These are phyloP conservation scores for Ophiostoma triangulosporum DNA, from an alignment of 2,329 filamentous ascomycete genomes.

Conservation along the genomic window DNA sequence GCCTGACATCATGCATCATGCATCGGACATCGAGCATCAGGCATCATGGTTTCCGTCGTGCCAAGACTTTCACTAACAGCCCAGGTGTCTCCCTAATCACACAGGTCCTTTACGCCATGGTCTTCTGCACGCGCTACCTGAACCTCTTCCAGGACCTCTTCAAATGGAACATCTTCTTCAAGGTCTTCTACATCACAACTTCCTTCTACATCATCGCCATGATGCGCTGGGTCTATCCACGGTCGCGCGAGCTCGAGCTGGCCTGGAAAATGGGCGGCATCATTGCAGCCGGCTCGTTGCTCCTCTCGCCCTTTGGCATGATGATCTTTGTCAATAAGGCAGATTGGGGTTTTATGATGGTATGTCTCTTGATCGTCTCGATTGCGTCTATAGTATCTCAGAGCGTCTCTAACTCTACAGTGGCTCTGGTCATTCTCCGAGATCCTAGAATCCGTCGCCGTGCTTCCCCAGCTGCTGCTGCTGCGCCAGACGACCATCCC, in stretches of 20 bases:
- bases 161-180: conserved; percentile 66
- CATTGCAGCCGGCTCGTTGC: conserved; percentile 49
- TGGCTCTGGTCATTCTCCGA: conserved; percentile 79
- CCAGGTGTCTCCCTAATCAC: conserved; percentile 80
- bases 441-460: conserved; percentile 79
- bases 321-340: conserved; percentile 45
- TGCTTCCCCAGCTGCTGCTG: conserved; percentile 81
- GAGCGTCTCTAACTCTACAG: no score
- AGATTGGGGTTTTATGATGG: conserved; percentile 36
- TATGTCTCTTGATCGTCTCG: conserved; percentile 16
- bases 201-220: conserved; percentile 76
- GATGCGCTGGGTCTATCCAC: conserved; percentile 76
- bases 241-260: conserved; percentile 79
- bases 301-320: conserved; percentile 60
- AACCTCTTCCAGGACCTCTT: conserved; percentile 53
- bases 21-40: no score
- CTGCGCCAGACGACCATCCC: conserved; percentile 90
- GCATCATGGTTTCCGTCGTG: not conserved
- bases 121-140: conserved; percentile 79
- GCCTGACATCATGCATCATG: no score
- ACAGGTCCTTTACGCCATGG: conserved; percentile 71
- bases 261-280: conserved; percentile 82
- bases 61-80: conserved; percentile 3
- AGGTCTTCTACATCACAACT: conserved; percentile 75
- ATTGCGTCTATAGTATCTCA: no score